Conservation (phyloP, 306 rosid genomes). For the Cajanus cajan region DNA sequence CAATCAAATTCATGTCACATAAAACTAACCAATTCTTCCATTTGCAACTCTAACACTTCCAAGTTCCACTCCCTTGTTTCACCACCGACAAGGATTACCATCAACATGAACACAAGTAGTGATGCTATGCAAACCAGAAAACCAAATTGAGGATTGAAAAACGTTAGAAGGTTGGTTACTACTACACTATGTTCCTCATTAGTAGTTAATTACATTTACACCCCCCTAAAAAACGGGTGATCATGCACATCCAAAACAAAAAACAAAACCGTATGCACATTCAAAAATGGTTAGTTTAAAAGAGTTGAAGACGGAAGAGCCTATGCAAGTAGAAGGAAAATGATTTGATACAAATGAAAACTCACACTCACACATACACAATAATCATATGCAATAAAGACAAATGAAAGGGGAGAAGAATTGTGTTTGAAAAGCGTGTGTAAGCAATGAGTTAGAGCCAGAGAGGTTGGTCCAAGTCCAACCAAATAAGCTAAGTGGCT, state of each 20-base stretch:
- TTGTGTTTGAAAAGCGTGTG: neutral
- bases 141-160: neutral
- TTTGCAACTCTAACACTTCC: neutral
- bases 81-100: neutral
- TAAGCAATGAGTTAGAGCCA: neutral
- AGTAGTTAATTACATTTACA: neutral
- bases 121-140: neutral
- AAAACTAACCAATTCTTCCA: slow-evolving; percentile 11
- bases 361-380: neutral
- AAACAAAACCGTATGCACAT: slow-evolving; percentile 1
- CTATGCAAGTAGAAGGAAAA: slow-evolving; percentile 17
- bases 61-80: neutral
- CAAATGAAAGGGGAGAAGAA: neutral
- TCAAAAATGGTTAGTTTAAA: neutral
- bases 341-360: neutral
- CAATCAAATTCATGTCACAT: slow-evolving; percentile 20
- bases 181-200: neutral
- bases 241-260: slow-evolving; percentile 22
- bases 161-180: slow-evolving; percentile 20
- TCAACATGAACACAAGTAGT: neutral
- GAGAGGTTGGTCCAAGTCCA: slow-evolving; percentile 7
- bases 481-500: slow-evolving; percentile 18
- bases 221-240: neutral
- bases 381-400: neutral
- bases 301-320: slow-evolving; percentile 24